phyloP scores from a whole-genome alignment of 805 yeast genomes.

The Candida yuanshanica region DNA sequence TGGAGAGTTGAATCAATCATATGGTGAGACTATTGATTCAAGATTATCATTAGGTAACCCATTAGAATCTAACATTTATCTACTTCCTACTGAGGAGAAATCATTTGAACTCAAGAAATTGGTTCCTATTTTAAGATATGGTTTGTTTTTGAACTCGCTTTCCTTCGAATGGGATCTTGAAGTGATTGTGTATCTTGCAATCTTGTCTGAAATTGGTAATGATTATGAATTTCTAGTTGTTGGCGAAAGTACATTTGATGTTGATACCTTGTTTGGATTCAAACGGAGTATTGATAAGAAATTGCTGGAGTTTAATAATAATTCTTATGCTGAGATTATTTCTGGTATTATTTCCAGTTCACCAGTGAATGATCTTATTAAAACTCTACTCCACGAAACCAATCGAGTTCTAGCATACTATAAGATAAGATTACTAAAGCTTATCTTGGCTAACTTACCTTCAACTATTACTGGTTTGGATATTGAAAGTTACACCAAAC shows the following conservation, averaged over 20 bases:
- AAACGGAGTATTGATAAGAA: neutral
- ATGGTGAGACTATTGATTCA: slow-evolving; percentile 29
- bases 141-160: slow-evolving; percentile 22
- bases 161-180: slow-evolving; percentile 13
- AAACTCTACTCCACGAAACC: neutral
- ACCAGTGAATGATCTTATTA: slow-evolving; percentile 8
- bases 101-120: slow-evolving; percentile 12
- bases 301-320: neutral
- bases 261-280: slow-evolving; percentile 1
- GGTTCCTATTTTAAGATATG: slow-evolving; percentile 19
- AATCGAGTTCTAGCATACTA: slow-evolving; percentile 23
- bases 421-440: slow-evolving; percentile 29
- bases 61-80: slow-evolving; percentile 35
- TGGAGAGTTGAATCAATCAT: slow-evolving; percentile 20
- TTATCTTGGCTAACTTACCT: slow-evolving; percentile 21
- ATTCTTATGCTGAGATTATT: slow-evolving; percentile 18
- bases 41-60: slow-evolving; percentile 43
- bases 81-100: slow-evolving; percentile 12
- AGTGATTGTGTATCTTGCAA: slow-evolving; percentile 23
- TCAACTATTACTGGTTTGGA: slow-evolving; percentile 19
- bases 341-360: slow-evolving; percentile 16
- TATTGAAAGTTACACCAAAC: slow-evolving; percentile 29
- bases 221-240: slow-evolving; percentile 33
- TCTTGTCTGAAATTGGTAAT: slow-evolving; percentile 30
- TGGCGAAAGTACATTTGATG: neutral